Conservation (phyloP, 2,329 filamentous ascomycete species). For the Neofusicoccum parvum region DNA sequence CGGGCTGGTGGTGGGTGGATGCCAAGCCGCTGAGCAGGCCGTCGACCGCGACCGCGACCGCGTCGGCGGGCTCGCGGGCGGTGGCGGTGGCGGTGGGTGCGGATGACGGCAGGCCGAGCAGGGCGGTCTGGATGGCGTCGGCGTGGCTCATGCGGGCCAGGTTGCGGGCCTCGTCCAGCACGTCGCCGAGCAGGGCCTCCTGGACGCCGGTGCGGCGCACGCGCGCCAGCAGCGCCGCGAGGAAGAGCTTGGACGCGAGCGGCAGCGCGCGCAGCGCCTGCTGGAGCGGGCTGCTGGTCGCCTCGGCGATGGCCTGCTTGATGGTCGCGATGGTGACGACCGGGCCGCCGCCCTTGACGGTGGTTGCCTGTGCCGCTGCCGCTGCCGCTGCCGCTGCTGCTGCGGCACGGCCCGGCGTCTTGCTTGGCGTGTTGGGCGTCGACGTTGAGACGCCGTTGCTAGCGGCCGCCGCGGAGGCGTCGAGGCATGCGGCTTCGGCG, state of each 20-base stretch:
- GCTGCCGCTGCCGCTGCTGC: conserved; percentile 13
- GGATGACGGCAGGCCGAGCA: conserved; percentile 47
- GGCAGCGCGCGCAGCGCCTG: conserved; percentile 84
- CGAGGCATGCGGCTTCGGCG: conserved; percentile 71
- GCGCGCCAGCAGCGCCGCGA: conserved; percentile 78
- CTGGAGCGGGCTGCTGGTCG: conserved; percentile 88
- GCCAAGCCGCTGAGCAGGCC: not conserved
- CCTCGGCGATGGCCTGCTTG: conserved; percentile 92
- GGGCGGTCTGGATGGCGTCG: conserved; percentile 62
- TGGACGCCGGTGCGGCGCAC: conserved; percentile 80
- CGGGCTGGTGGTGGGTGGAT: conserved; percentile 22
- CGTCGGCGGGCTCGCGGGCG: not conserved
- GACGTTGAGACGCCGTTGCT: conserved; percentile 37
- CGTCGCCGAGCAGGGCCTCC: conserved; percentile 86
- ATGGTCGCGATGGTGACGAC: conserved; percentile 91
- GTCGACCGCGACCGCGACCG: conserved; percentile 22
- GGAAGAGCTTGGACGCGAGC: conserved; percentile 78
- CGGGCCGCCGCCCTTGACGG: not conserved
- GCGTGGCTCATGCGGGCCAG: conserved; percentile 65
- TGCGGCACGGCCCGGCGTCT: conserved; percentile 36
- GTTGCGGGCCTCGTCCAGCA: conserved; percentile 80
- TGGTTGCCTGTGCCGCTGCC: not conserved
- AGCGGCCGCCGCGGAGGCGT: conserved; percentile 29
- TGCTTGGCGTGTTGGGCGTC: conserved; percentile 65
- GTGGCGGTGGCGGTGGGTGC: conserved; percentile 27